phyloP scores from a whole-genome alignment of 768 basidiomycete species.

The Coprinellus aureogranulatus region DNA sequence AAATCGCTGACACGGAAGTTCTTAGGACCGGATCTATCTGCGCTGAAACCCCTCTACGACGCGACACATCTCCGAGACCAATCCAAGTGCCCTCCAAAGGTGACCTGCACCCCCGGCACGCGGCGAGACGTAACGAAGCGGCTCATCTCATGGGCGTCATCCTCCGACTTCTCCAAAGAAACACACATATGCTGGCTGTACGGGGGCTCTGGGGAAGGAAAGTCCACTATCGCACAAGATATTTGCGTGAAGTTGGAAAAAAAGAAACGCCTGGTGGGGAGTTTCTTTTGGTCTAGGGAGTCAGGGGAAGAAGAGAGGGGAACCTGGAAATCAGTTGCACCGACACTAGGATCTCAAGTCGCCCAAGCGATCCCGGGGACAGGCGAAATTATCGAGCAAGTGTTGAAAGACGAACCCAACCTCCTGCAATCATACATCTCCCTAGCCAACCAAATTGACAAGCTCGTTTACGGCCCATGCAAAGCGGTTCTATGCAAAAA shows the following conservation, averaged over 20 bases:
- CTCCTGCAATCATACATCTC: constrained; percentile 1
- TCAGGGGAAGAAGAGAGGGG: not conserved
- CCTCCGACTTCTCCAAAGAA: not conserved
- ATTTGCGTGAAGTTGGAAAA: constrained; percentile 10
- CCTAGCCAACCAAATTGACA: constrained; percentile 8
- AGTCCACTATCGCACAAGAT: constrained; percentile 16
- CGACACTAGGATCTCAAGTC: constrained; percentile 16
- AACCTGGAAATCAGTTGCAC: not conserved
- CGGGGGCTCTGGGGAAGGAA: constrained; percentile 18
- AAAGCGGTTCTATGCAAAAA: not conserved
- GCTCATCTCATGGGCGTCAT: not conserved
- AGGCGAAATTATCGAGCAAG: not conserved
- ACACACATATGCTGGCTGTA: constrained; percentile 15
- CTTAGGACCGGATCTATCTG: too few species aligned
- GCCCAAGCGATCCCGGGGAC: constrained; percentile 3
- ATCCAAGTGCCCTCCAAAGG: not conserved
- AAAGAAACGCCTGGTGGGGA: constrained; percentile 3
- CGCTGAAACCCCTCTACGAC: not conserved
- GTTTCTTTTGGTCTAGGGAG: constrained; percentile 18
- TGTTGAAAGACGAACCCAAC: constrained; percentile 7
- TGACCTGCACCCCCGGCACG: not conserved
- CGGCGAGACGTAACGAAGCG: not conserved
- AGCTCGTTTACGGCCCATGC: constrained; percentile 10
- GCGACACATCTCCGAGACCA: not conserved
- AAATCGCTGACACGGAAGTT: too few species aligned